Base-by-base conservation (phyloP, 768 basidiomycete species). In the Termitomyces sp. region DNA sequence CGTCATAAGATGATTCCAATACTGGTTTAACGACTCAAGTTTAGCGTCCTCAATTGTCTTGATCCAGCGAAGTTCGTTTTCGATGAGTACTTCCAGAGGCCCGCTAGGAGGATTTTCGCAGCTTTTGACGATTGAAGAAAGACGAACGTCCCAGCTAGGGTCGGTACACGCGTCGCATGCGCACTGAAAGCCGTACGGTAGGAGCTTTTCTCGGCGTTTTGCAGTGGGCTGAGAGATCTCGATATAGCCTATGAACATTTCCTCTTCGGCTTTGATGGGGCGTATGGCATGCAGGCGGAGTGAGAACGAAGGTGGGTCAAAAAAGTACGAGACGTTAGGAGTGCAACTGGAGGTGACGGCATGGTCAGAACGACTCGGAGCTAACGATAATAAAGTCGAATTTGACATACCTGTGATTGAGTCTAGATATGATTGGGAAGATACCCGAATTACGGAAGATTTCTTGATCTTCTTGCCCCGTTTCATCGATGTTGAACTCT, bases 401-500 rank as follows among this genome's bases (percentile, higher is more conserved):
- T n/a, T n/a, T n/a, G n/a, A n/a, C n/a, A n/a, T n/a, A n/a, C n/a
- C n/a, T n/a, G n/a, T n/a, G n/a, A n/a, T n/a, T n/a, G n/a, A n/a
- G n/a, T n/a, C 57, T 49, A 14, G 57, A 58, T 5, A 47, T 39
- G 16, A 20, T 7, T 2, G 26, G 37, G 37, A 52, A 58, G 8
- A 40, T 40, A n/a, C 43, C 36, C 2, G 34, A 43, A 18, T 27
- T n/a, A n/a, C n/a, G n/a, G n/a, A n/a, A 26, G 14, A 9, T 4
- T 33, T 30, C 12, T 49, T 20, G 13, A n/a, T n/a, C n/a, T n/a
- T n/a, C n/a, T n/a, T n/a, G n/a, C n/a, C n/a, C n/a, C n/a, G n/a
- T n/a, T n/a, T n/a, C n/a, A n/a, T 20, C 20, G 20, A 68, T 30
- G 8, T 58, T 63, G 46, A 45, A 18, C 14, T 16, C 37, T 22